Evolutionary conservation across 225 moss, liverwort and hornwort genomes (phyloP).

Genomic region (Sphagnum contortum): DNA sequence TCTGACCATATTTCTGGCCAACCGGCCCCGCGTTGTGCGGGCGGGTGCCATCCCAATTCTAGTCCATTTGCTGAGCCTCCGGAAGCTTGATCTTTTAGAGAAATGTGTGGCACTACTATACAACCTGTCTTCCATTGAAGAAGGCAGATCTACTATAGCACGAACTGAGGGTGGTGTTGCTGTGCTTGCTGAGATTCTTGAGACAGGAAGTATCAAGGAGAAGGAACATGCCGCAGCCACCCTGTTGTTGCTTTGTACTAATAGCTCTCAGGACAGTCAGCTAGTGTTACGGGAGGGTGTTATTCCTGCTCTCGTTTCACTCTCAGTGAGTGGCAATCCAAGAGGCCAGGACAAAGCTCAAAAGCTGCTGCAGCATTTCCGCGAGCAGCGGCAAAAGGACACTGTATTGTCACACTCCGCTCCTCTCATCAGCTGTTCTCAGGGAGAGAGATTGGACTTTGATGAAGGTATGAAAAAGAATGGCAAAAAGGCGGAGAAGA

Average conservation of each 20-base stretch:
- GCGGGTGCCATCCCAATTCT: slow-evolving; percentile 74
- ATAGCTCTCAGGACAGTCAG: slow-evolving; percentile 57
- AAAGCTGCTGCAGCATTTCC: slow-evolving; percentile 68
- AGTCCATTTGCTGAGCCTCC: slow-evolving; percentile 64
- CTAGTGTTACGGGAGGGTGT: slow-evolving; percentile 76
- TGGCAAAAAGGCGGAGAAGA: no score
- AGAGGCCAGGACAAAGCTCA: slow-evolving; percentile 75
- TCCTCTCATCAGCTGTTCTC: slow-evolving; percentile 18
- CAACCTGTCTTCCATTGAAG: slow-evolving; percentile 71
- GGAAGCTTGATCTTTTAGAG: slow-evolving; percentile 67
- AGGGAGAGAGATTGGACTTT: slow-evolving; percentile 11
- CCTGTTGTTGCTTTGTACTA: slow-evolving; percentile 63
- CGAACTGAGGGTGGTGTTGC: slow-evolving; percentile 65
- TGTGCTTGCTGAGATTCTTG: slow-evolving; percentile 72
- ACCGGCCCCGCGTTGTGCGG: slow-evolving; percentile 71
- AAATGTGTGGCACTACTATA: slow-evolving; percentile 72
- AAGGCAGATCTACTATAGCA: slow-evolving; percentile 60
- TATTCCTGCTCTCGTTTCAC: slow-evolving; percentile 71
- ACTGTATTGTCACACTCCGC: slow-evolving; percentile 42
- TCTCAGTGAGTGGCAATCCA: slow-evolving; percentile 56
- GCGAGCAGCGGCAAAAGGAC: slow-evolving; percentile 67
- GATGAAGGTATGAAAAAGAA: slow-evolving; percentile 12
- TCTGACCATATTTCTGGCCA: slow-evolving; percentile 63
- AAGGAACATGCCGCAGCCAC: slow-evolving; percentile 85
- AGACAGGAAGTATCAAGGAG: slow-evolving; percentile 61